Percentiles rank a stretch among this genome's conserved stretches.
These are phyloP conservation scores for Ogataea nitratoaversa DNA, from an alignment of 805 yeast species.

Conservation along the genomic window DNA sequence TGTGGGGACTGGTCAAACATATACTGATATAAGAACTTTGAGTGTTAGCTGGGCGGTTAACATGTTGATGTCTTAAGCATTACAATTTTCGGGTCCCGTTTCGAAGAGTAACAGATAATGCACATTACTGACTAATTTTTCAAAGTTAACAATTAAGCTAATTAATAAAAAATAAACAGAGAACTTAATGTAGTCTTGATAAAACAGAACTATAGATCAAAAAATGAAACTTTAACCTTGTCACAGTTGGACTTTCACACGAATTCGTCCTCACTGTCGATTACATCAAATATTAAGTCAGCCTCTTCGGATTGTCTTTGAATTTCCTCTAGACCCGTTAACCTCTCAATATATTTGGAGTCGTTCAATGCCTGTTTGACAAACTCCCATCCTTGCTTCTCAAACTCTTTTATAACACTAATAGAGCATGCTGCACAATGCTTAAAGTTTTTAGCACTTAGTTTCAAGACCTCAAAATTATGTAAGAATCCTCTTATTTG, in stretches of 20 bases:
- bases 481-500: slow-evolving; percentile 86
- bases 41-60: slow-evolving; percentile 92
- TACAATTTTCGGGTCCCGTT: background rate
- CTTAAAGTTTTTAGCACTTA: slow-evolving; percentile 67
- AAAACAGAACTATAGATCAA: too few species aligned
- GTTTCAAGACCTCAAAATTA: slow-evolving; percentile 56
- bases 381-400: slow-evolving; percentile 71
- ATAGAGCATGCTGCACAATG: slow-evolving; percentile 86
- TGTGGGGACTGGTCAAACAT: slow-evolving; percentile 96
- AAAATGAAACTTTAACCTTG: too few species aligned
- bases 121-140: too few species aligned
- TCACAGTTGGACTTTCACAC: slow-evolving; percentile 7
- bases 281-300: slow-evolving; percentile 35
- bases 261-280: slow-evolving; percentile 35
- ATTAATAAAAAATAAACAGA: too few species aligned
- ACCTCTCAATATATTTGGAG: slow-evolving; percentile 60
- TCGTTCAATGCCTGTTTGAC: slow-evolving; percentile 67
- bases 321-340: slow-evolving; percentile 74
- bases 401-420: slow-evolving; percentile 49
- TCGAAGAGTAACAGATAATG: too few species aligned
- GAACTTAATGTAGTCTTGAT: too few species aligned
- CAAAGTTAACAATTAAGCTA: too few species aligned
- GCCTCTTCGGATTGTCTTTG: slow-evolving; percentile 67
- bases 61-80: slow-evolving; percentile 60
- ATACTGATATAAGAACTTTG: slow-evolving; percentile 85